Conservation (phyloP, 2,329 filamentous ascomycete species). For the Colletotrichum sp. region DNA sequence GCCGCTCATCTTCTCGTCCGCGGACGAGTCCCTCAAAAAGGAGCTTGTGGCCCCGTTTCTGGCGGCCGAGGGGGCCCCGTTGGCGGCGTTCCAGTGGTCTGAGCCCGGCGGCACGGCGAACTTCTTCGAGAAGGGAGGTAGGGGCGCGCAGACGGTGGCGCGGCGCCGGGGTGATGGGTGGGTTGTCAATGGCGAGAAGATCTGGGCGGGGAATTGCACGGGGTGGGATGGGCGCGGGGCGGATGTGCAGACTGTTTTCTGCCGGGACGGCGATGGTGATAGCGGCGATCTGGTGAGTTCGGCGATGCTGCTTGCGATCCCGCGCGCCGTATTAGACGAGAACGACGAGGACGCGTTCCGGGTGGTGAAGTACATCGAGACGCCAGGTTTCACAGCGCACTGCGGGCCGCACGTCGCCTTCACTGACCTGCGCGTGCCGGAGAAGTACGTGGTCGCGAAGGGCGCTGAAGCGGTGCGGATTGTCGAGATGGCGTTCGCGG, state of each 20-base stretch:
- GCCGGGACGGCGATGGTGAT: slow-evolving; percentile 39
- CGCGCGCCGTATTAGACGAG: slow-evolving; percentile 48
- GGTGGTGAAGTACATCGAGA: slow-evolving; percentile 50
- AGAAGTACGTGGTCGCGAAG: slow-evolving; percentile 48
- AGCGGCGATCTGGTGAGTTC: slow-evolving; percentile 26
- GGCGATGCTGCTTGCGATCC: slow-evolving; percentile 56
- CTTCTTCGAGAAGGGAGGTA: slow-evolving; percentile 52
- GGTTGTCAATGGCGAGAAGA: slow-evolving; percentile 60
- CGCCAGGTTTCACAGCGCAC: slow-evolving; percentile 50
- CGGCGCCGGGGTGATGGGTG: slow-evolving; percentile 47
- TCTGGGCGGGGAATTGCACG: slow-evolving; percentile 59
- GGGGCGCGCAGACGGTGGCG: slow-evolving; percentile 55
- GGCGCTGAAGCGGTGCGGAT: slow-evolving; percentile 44
- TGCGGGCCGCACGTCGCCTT: slow-evolving; percentile 55
- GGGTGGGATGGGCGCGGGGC: slow-evolving; percentile 60
- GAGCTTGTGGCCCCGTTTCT: slow-evolving; percentile 55
- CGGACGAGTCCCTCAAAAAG: slow-evolving; percentile 34
- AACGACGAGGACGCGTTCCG: slow-evolving; percentile 47
- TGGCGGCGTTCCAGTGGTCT: slow-evolving; percentile 57
- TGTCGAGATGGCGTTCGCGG: slow-evolving; percentile 47
- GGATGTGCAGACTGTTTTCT: slow-evolving; percentile 57
- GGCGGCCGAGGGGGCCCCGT: slow-evolving; percentile 43
- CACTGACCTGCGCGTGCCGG: slow-evolving; percentile 51
- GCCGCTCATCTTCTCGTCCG: slow-evolving; percentile 52
- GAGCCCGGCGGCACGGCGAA: slow-evolving; percentile 59